Evolutionary conservation across 23 red algal species (phyloP), one percentile per base, ranked within the genome.

Genomic region (Agarophyton chilense): DNA sequence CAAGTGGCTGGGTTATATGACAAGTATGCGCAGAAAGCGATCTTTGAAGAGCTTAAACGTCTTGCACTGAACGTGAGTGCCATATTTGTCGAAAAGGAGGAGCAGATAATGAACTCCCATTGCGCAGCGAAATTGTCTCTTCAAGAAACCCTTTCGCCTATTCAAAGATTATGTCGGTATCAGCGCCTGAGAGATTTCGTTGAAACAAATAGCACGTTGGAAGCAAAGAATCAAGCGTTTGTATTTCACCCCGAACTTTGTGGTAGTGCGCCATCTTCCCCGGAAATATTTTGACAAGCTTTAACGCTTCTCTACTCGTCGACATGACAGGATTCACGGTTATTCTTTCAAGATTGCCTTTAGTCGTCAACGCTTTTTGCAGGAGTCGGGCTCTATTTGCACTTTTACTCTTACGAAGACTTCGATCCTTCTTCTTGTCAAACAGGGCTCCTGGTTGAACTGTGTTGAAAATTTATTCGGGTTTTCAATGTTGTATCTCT

Each of bases 151-250:
- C 36, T n/a, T 53, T 60, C 24, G 9, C 0, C 79, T 54, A 83
- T 33, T 62, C 52, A 64, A 43, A 83, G 44, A 67, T 5, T 9
- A 83, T 83, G 17, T 60, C 28, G 38, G 52, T 63, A 33, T 83
- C 54, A 19, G 60, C 58, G 19, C 79, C 55, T 16, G 79, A 0
- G 24, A 0, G 50, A 39, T 83, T 29, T n/a, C 51, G 53, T 52
- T 64, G 79, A 67, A 61, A 66, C 4, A 83, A 34, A 39, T 83
- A 83, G 0, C 55, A 64, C n/a, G 50, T 26, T n/a, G 53, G 53
- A 0, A 67, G 50, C 6, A 16, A 22, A 33, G 33, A 33, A 3
- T 65, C 51, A 6, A 83, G 31, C 24, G 79, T 63, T 39, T 83
- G 32, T n/a, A 33, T 0, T 33, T 29, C 33, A 38, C 25, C 39